Evolutionary conservation across 129 eudicot species (phyloP), one percentile per base, ranked within the genome.

Genomic region (Helichrysum umbraculigerum): DNA sequence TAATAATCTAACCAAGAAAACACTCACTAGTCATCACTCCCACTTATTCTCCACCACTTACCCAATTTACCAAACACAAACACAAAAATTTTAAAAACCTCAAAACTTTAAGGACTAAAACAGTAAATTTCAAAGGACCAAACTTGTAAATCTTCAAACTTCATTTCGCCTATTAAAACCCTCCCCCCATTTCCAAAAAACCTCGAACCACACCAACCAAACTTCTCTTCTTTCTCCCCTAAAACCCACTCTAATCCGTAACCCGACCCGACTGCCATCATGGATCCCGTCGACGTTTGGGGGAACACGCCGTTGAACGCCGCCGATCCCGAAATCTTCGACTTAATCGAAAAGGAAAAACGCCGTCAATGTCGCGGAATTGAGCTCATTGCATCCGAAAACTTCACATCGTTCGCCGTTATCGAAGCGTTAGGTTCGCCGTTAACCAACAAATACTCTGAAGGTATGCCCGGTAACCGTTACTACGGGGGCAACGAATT

Each of bases 401-500:
- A 93, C 78, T 94, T 94, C 97, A 94, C 99, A 17, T 94, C 99
- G 9, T 89, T 89, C 78, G 99, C 99, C 70, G 99, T 94, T 3
- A 94, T 94, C 52, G 87, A 94, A 74, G 99, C 99, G 35, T 87
- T 94, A 51, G 99, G 99, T 72, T 81, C 88, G 73, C 85, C 97
- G 0, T 78, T 94, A 15, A 94, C 99, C 66, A 94, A 94, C 86
- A 91, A 94, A 42, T 94, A 94, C 90, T 94, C 99, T 37, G 99
- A 94, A 42, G 99, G 99, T 25, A 89, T 94, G 83, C 99, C 99
- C 39, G 99, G 99, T 0, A 94, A 94, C 89, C 88, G 99, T 1
- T 94, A 94, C 88, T 94, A 94, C 83, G 99, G 99, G 5, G 99
- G 97, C 66, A 94, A 94, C 72, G 99, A 91, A 35, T 89, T 30